Evolutionary conservation across 371 early-diverging fungal genomes (phyloP).

Genomic region (Capniomyces stellatus): DNA sequence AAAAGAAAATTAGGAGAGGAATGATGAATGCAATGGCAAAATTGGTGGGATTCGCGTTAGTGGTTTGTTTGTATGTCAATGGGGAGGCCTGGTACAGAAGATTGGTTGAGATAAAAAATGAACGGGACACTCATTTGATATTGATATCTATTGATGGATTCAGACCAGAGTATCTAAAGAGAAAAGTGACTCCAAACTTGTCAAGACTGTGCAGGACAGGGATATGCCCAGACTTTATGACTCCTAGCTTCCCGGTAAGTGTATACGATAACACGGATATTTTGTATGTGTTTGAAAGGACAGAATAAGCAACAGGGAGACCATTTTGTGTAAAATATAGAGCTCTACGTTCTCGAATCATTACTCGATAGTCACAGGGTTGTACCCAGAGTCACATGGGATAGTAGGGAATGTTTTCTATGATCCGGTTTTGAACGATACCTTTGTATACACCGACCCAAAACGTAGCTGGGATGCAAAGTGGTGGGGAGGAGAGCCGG

Average conservation of each 20-base stretch:
- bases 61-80: no score
- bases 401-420: slow-evolving; percentile 81
- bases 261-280: slow-evolving; percentile 16
- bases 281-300: no score
- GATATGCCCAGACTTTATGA: slow-evolving; percentile 23
- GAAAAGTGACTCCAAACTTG: slow-evolving; percentile 52
- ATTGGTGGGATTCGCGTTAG: no score
- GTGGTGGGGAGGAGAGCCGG: slow-evolving; percentile 89
- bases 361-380: slow-evolving; percentile 76
- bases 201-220: slow-evolving; percentile 31
- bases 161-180: slow-evolving; percentile 60
- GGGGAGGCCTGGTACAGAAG: no score
- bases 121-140: no score
- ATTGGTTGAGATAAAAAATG: no score
- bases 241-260: slow-evolving; percentile 7
- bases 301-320: not conserved
- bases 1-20: no score
- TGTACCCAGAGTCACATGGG: slow-evolving; percentile 81
- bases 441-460: slow-evolving; percentile 55
- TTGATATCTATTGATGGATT: slow-evolving; percentile 84
- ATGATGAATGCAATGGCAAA: no score
- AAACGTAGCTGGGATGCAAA: slow-evolving; percentile 23
- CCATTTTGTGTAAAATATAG: not conserved
- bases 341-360: slow-evolving; percentile 79
- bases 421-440: slow-evolving; percentile 48